phyloP scores from a whole-genome alignment of 148 eudicot genomes.

The Polygonum maritimum region DNA sequence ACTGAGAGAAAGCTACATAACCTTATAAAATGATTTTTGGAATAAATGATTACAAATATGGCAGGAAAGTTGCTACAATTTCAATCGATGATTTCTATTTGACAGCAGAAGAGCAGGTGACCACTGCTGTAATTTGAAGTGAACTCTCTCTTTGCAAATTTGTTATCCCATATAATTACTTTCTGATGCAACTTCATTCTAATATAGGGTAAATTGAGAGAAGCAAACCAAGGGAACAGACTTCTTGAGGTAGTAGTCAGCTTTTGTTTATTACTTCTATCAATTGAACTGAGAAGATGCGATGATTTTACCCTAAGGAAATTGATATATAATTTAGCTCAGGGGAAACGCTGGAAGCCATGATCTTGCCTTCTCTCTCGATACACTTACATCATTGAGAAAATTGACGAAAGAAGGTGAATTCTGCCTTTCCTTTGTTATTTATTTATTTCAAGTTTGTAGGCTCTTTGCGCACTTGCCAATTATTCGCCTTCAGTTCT shows the following conservation, averaged over 20 bases:
- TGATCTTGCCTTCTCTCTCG: slow-evolving; percentile 72
- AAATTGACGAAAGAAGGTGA: slow-evolving; percentile 83
- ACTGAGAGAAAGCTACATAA: slow-evolving; percentile 2
- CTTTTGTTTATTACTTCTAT: not conserved
- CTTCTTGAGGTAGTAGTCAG: slow-evolving; percentile 69
- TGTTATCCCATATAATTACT: slow-evolving; percentile 11
- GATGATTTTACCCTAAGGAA: not conserved
- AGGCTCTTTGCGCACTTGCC: not conserved
- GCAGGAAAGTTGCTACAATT: slow-evolving; percentile 83
- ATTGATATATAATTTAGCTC: slow-evolving; percentile 35
- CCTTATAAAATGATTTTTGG: slow-evolving; percentile 5
- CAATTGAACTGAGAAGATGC: not conserved
- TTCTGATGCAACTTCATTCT: slow-evolving; percentile 17
- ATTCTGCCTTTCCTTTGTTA: not conserved
- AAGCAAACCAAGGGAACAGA: slow-evolving; percentile 65
- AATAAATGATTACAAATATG: slow-evolving; percentile 21
- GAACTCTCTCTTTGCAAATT: slow-evolving; percentile 10
- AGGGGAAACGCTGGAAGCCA: slow-evolving; percentile 99
- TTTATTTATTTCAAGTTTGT: not conserved
- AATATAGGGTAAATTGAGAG: slow-evolving; percentile 72
- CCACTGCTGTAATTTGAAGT: slow-evolving; percentile 2
- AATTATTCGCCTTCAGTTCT: not conserved
- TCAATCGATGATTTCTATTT: slow-evolving; percentile 97
- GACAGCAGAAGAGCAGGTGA: slow-evolving; percentile 90
- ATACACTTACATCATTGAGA: slow-evolving; percentile 68